Conservation (phyloP, 2,329 filamentous ascomycete species). For the Alternaria novae-zelandiae region DNA sequence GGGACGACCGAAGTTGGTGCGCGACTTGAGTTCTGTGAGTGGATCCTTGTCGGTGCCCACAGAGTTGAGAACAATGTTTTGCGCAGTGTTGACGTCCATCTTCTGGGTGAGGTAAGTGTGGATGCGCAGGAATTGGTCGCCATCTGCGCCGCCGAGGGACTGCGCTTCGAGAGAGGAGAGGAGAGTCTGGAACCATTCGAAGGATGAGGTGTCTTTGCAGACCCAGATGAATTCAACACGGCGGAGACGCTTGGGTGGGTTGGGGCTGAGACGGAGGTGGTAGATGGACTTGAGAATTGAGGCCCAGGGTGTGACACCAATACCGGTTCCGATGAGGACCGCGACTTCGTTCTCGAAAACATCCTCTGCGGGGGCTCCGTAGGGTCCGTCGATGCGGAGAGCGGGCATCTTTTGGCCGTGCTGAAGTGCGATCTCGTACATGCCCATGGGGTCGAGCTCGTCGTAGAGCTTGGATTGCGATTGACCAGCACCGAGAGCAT, state of each 20-base stretch:
- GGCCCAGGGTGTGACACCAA: slow-evolving; percentile 87
- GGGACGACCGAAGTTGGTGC: slow-evolving; percentile 94
- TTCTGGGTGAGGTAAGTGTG: slow-evolving; percentile 97
- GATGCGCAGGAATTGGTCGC: slow-evolving; percentile 91
- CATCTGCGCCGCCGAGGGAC: slow-evolving; percentile 67
- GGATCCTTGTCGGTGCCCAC: slow-evolving; percentile 89
- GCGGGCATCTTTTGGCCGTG: slow-evolving; percentile 92
- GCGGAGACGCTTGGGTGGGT: slow-evolving; percentile 85
- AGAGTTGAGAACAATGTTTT: slow-evolving; percentile 96
- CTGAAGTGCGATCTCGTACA: slow-evolving; percentile 96
- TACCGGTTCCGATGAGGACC: slow-evolving; percentile 83
- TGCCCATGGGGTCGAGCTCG: slow-evolving; percentile 87
- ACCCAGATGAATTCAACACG: slow-evolving; percentile 99
- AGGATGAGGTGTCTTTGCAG: slow-evolving; percentile 92
- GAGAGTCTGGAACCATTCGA: slow-evolving; percentile 98
- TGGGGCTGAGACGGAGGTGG: slow-evolving; percentile 89
- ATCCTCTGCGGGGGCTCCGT: slow-evolving; percentile 95
- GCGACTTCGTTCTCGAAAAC: slow-evolving; percentile 94
- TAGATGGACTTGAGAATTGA: slow-evolving; percentile 96
- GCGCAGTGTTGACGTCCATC: slow-evolving; percentile 87
- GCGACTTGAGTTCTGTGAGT: slow-evolving; percentile 84
- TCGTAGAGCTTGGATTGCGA: slow-evolving; percentile 91
- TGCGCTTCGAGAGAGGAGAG: slow-evolving; percentile 90
- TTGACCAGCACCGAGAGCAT: slow-evolving; percentile 88
- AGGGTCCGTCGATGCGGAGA: slow-evolving; percentile 91